phyloP scores from a whole-genome alignment of 169 alveolate genomes.

The Babesia microti region DNA sequence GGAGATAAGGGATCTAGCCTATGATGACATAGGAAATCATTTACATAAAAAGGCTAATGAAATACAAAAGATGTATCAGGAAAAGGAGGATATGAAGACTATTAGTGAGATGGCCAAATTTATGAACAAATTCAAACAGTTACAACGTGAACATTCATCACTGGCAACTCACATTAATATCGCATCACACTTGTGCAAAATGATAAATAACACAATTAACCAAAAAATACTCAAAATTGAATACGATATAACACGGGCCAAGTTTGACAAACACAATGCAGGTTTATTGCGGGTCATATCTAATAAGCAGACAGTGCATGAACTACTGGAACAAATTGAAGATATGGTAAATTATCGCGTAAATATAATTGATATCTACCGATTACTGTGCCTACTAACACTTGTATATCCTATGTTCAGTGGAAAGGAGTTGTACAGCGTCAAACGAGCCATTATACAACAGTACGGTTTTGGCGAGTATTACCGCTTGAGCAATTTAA shows the following conservation, averaged over 20 bases:
- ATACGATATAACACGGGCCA: slow-evolving; percentile 56
- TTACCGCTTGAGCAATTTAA: slow-evolving; percentile 33
- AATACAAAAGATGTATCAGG: slow-evolving; percentile 67
- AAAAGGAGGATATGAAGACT: slow-evolving; percentile 65
- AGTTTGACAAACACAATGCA: slow-evolving; percentile 17
- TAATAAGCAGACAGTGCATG: slow-evolving; percentile 28
- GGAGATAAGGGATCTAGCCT: slow-evolving; percentile 60
- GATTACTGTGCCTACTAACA: slow-evolving; percentile 41
- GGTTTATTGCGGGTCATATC: slow-evolving; percentile 23
- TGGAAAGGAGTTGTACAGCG: slow-evolving; percentile 31
- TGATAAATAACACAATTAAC: slow-evolving; percentile 49
- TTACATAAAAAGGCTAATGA: slow-evolving; percentile 73
- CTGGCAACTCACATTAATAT: slow-evolving; percentile 73
- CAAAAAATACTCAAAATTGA: slow-evolving; percentile 62
- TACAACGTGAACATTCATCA: slow-evolving; percentile 76
- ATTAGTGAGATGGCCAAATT: slow-evolving; percentile 71
- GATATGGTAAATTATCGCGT: slow-evolving; percentile 40
- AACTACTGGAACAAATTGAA: slow-evolving; percentile 31
- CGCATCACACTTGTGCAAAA: slow-evolving; percentile 63
- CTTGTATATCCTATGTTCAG: slow-evolving; percentile 43
- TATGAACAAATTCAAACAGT: slow-evolving; percentile 65
- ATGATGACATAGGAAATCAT: slow-evolving; percentile 61
- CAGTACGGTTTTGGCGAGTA: slow-evolving; percentile 52
- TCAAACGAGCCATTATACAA: slow-evolving; percentile 48
- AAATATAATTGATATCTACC: slow-evolving; percentile 31